These are phyloP conservation scores for Mortierella claussenii DNA, from an alignment of 192 early-diverging fungal genomes.

Conservation along the genomic window DNA sequence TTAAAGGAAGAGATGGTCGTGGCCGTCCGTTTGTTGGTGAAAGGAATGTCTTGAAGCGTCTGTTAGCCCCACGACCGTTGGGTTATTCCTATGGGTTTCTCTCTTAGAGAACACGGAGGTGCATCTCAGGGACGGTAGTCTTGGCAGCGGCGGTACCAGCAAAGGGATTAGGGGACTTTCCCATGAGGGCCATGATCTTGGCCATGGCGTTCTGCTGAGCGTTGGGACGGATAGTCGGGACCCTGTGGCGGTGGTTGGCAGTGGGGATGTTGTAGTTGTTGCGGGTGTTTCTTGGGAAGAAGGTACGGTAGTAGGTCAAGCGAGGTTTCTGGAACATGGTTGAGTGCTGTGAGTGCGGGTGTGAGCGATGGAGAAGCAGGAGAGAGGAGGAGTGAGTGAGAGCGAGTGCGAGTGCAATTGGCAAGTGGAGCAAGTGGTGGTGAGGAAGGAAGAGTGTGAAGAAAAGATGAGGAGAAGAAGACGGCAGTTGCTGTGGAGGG, in stretches of 20 bases:
- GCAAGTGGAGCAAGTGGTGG: too few relatives aligned
- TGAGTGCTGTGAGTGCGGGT: neutral
- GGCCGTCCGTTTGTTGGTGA: too few relatives aligned
- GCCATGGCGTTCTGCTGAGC: conserved; percentile 52
- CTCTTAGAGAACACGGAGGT: conserved; percentile 8
- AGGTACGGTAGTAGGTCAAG: conserved; percentile 53
- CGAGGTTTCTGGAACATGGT: conserved; percentile 51
- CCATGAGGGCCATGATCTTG: conserved; percentile 46
- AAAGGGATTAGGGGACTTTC: conserved; percentile 25
- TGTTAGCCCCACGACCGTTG: too few relatives aligned
- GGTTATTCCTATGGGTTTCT: too few relatives aligned
- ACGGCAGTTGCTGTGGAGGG: too few relatives aligned
- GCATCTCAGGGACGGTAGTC: conserved; percentile 11
- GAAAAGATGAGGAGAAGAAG: too few relatives aligned
- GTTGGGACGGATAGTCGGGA: conserved; percentile 27
- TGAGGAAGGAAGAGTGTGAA: too few relatives aligned
- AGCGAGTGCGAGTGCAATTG: too few relatives aligned
- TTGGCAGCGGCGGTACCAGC: conserved; percentile 12
- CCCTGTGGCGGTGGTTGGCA: conserved; percentile 34
- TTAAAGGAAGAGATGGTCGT: too few relatives aligned
- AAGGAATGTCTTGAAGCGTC: too few relatives aligned
- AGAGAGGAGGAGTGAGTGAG: too few relatives aligned
- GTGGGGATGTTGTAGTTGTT: conserved; percentile 55
- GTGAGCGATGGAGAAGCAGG: too few relatives aligned
- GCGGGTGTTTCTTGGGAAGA: conserved; percentile 44